A percentile compares a stretch with the other conserved stretches of the same genome.
phyloP scores from a whole-genome alignment of 2,329 filamentous ascomycete species.

The Diaporthe velutina region DNA sequence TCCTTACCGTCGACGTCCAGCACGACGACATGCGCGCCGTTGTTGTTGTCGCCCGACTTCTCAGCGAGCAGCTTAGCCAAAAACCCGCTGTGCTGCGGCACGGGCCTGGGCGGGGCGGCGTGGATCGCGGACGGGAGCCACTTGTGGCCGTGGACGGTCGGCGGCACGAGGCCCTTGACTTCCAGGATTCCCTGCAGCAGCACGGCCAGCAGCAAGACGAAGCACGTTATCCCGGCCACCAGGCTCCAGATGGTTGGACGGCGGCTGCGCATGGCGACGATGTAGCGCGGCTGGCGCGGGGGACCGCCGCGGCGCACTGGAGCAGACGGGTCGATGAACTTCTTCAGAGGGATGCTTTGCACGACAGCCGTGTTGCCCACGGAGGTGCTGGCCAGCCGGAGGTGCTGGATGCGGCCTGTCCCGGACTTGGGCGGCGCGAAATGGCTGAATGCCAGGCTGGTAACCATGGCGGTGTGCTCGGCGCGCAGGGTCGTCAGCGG shows the following conservation, averaged over 20 bases:
- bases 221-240: constrained; percentile 65
- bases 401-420: constrained; percentile 65
- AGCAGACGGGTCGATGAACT: constrained; percentile 52
- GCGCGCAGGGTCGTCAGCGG: constrained; percentile 66
- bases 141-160: constrained; percentile 66
- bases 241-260: constrained; percentile 64
- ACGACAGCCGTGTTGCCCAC: constrained; percentile 85
- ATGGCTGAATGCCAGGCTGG: constrained; percentile 69
- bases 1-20: constrained; percentile 41
- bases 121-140: constrained; percentile 63
- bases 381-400: constrained; percentile 86
- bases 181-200: constrained; percentile 76
- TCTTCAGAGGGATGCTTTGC: constrained; percentile 80
- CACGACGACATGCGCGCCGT: constrained; percentile 40
- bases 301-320: constrained; percentile 52
- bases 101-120: constrained; percentile 5
- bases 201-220: constrained; percentile 72
- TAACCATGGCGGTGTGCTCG: constrained; percentile 70
- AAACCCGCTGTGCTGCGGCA: constrained; percentile 31
- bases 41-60: constrained; percentile 26
- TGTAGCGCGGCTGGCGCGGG: constrained; percentile 73
- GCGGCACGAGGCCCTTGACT: constrained; percentile 67
- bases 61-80: constrained; percentile 36
- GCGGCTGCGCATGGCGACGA: constrained; percentile 72
- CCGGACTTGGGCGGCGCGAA: constrained; percentile 67